phyloP scores from a whole-genome alignment of 768 basidiomycete genomes.

The Candolleomyces eurysporus region DNA sequence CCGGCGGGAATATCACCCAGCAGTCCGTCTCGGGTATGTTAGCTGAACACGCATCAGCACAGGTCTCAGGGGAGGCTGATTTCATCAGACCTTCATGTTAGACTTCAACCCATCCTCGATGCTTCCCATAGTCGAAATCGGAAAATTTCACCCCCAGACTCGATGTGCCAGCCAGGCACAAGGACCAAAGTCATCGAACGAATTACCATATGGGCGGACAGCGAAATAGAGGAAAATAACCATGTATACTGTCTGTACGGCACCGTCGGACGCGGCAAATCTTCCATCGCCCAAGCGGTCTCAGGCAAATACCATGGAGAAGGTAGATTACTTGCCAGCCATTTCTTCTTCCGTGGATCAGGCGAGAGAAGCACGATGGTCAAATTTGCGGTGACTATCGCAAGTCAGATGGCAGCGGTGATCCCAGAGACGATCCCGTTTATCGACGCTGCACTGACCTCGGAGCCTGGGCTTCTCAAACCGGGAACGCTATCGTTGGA shows the following conservation, averaged over 20 bases:
- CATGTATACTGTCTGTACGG: conserved; percentile 1
- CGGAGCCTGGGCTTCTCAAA: too few species aligned
- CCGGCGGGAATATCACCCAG: too few species aligned
- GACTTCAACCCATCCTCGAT: conserved; percentile 3
- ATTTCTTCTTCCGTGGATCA: too few species aligned
- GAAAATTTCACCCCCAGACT: background rate
- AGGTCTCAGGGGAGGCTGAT: too few species aligned
- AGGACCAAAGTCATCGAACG: background rate
- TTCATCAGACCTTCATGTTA: background rate
- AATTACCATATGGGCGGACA: background rate
- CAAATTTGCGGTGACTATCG: too few species aligned
- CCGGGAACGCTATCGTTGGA: background rate
- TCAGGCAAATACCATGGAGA: background rate
- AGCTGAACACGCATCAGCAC: too few species aligned
- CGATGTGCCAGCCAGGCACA: background rate
- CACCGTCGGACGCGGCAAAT: conserved; percentile 2
- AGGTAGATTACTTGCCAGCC: background rate
- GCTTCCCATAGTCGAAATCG: background rate
- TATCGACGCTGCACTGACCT: too few species aligned
- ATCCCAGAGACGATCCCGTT: too few species aligned
- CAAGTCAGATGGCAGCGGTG: too few species aligned
- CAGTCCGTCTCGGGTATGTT: too few species aligned
- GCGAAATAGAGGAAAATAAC: background rate
- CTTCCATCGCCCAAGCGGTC: conserved; percentile 3
- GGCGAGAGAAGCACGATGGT: too few species aligned